These are phyloP conservation scores for Selaginella moellendorffii DNA, from an alignment of 75 land plant genomes.

Conservation along the genomic window DNA sequence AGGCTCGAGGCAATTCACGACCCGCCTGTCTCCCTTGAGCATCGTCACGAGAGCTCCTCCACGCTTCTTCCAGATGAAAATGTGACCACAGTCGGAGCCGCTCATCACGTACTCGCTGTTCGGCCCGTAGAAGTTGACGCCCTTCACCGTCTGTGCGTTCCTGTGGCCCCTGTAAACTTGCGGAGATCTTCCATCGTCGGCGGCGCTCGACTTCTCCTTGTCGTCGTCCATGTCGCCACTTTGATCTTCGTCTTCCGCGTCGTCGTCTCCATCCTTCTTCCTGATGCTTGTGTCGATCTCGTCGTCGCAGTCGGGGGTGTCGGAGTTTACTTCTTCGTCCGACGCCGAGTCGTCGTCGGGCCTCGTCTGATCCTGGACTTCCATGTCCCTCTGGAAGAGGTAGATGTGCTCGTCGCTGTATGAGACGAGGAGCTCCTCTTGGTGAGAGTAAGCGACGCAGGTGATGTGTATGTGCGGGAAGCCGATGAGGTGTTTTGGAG, in stretches of 20 bases:
- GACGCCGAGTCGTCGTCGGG: not conserved
- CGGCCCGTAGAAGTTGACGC: slow-evolving; percentile 86
- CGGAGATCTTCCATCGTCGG: slow-evolving; percentile 15
- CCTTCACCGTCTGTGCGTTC: slow-evolving; percentile 76
- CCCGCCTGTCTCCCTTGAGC: slow-evolving; percentile 58
- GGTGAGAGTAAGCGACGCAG: slow-evolving; percentile 73
- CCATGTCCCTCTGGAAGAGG: slow-evolving; percentile 55
- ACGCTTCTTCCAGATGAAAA: slow-evolving; percentile 88
- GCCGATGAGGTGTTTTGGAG: slow-evolving; percentile 67
- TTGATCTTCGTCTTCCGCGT: not conserved
- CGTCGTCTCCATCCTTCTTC: not conserved
- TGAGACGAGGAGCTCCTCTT: slow-evolving; percentile 78
- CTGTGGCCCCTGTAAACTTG: slow-evolving; percentile 74
- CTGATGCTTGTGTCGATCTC: not conserved
- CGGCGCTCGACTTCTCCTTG: not conserved
- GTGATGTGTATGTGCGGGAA: slow-evolving; percentile 58
- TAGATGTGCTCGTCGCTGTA: slow-evolving; percentile 87
- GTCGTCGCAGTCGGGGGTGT: slow-evolving; percentile 9
- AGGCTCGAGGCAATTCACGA: slow-evolving; percentile 83
- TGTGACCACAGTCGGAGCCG: slow-evolving; percentile 89
- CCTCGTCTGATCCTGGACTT: slow-evolving; percentile 33
- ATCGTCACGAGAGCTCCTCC: slow-evolving; percentile 65
- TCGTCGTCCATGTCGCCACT: not conserved
- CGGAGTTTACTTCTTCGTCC: slow-evolving; percentile 11
- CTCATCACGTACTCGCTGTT: slow-evolving; percentile 75